These are phyloP conservation scores for Pezizomycotina sp. DNA, from an alignment of 2,329 filamentous ascomycete species.

Conservation along the genomic window DNA sequence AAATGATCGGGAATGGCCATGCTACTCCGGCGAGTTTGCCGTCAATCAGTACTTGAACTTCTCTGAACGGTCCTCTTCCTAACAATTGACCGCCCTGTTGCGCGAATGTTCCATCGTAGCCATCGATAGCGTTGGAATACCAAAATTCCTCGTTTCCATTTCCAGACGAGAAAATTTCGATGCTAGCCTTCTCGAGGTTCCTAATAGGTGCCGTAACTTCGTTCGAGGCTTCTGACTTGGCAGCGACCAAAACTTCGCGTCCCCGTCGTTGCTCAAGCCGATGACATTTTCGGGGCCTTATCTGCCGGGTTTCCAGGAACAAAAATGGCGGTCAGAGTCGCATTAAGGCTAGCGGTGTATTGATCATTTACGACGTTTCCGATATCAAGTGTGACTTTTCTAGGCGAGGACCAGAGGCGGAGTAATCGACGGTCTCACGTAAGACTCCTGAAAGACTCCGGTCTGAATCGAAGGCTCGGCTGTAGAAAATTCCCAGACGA, in stretches of 20 bases:
- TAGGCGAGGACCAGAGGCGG: too few relatives aligned
- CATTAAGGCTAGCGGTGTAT: constrained; percentile 59
- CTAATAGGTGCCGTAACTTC: too few relatives aligned
- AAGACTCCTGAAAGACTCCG: too few relatives aligned
- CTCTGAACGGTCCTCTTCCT: constrained; percentile 57
- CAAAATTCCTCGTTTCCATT: constrained; percentile 68
- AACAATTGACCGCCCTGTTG: constrained; percentile 40
- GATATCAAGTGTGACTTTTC: too few relatives aligned
- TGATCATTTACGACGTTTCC: constrained; percentile 52
- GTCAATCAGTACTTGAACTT: constrained; percentile 61
- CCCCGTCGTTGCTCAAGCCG: too few relatives aligned
- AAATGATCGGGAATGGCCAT: constrained; percentile 70
- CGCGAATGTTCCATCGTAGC: constrained; percentile 43
- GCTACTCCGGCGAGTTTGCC: constrained; percentile 53
- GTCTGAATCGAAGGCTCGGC: too few relatives aligned
- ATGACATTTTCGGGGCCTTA: too few relatives aligned
- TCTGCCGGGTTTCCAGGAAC: too few relatives aligned
- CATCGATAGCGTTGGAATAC: constrained; percentile 60
- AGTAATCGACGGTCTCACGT: too few relatives aligned
- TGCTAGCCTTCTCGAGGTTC: too few relatives aligned
- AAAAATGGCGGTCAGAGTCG: constrained; percentile 58
- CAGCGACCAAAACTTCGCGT: too few relatives aligned
- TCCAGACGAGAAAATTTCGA: constrained; percentile 60
- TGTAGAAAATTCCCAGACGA: constrained; percentile 70
- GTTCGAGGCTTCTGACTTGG: too few relatives aligned